A percentile compares a stretch with the other conserved stretches of the same genome.
Evolutionary conservation across 2,329 filamentous ascomycete species (phyloP).

Genomic region (Aspergillus costaricaensis): DNA sequence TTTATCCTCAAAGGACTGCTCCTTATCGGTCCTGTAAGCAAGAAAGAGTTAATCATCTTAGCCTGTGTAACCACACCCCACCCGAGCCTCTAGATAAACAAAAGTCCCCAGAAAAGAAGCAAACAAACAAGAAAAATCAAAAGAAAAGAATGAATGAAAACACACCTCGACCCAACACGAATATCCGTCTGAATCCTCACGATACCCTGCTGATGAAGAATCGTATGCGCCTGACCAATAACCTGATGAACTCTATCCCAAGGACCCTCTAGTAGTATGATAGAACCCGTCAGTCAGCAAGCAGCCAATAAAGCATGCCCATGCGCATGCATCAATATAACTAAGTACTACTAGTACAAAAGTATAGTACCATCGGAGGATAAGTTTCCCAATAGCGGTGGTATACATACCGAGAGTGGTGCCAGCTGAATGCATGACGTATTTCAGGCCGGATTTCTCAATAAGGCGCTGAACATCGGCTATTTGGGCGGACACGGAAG

Average conservation of each 20-base stretch:
- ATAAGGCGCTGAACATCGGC: slow-evolving; percentile 86
- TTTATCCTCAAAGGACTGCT: slow-evolving; percentile 78
- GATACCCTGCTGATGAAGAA: slow-evolving; percentile 75
- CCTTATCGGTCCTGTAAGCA: slow-evolving; percentile 72
- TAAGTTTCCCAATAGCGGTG: background rate
- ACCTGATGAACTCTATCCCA: slow-evolving; percentile 87
- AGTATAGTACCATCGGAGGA: background rate
- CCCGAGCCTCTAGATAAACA: background rate
- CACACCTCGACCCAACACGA: slow-evolving; percentile 74
- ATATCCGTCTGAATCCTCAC: slow-evolving; percentile 86
- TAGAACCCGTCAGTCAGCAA: background rate
- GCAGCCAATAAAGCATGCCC: slow-evolving; percentile 1
- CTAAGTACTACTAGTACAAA: too few relatives aligned
- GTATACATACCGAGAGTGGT: slow-evolving; percentile 76
- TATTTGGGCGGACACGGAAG: slow-evolving; percentile 79
- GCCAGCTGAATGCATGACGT: slow-evolving; percentile 89
- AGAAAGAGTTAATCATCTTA: slow-evolving; percentile 16
- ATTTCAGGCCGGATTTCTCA: slow-evolving; percentile 75
- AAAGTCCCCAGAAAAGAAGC: slow-evolving; percentile 27
- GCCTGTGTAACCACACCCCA: slow-evolving; percentile 1
- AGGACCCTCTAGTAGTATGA: slow-evolving; percentile 71
- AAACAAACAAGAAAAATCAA: background rate
- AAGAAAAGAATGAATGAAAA: slow-evolving; percentile 13
- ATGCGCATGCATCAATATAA: too few relatives aligned
- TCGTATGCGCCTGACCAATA: slow-evolving; percentile 80